phyloP scores from a whole-genome alignment of 257 asterid species.

The Fraxinus cuspidata region DNA sequence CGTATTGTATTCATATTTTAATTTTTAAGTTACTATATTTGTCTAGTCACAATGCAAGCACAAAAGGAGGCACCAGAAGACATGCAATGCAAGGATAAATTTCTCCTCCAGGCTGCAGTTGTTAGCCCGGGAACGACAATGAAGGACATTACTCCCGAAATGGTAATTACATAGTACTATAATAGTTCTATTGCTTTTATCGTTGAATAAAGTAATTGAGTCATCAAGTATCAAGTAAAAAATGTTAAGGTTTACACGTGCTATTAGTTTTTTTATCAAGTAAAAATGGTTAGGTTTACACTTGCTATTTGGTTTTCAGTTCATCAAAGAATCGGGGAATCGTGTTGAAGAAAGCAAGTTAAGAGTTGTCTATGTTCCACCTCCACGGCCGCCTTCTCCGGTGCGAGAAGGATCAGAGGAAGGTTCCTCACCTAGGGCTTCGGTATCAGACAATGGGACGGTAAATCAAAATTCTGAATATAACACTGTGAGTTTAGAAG shows the following conservation, averaged over 20 bases:
- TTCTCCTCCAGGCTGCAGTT: conserved; percentile 80
- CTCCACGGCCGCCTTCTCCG: conserved; percentile 87
- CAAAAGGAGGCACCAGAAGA: conserved; percentile 93
- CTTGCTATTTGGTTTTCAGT: conserved; percentile 43
- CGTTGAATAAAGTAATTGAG: neutral
- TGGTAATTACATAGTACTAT: conserved; percentile 50
- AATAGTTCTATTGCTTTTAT: conserved; percentile 4
- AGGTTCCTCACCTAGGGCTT: conserved; percentile 91
- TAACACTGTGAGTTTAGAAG: conserved; percentile 53
- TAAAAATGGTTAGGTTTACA: neutral
- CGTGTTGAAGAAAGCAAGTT: conserved; percentile 87
- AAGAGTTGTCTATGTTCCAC: conserved; percentile 80
- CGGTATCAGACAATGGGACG: conserved; percentile 80
- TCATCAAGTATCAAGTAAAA: neutral
- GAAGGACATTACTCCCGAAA: conserved; percentile 78
- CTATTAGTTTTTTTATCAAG: neutral
- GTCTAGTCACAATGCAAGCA: conserved; percentile 96
- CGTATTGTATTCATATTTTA: conserved; percentile 12
- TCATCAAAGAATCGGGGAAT: conserved; percentile 83
- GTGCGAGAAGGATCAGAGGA: conserved; percentile 95
- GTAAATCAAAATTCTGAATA: conserved; percentile 63
- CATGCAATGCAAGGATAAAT: conserved; percentile 95
- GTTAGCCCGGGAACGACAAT: conserved; percentile 55
- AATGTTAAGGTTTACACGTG: conserved; percentile 1
- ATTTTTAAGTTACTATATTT: conserved; percentile 26